Base-by-base conservation (phyloP, 306 rosid species). In the Rosa chinensis region DNA sequence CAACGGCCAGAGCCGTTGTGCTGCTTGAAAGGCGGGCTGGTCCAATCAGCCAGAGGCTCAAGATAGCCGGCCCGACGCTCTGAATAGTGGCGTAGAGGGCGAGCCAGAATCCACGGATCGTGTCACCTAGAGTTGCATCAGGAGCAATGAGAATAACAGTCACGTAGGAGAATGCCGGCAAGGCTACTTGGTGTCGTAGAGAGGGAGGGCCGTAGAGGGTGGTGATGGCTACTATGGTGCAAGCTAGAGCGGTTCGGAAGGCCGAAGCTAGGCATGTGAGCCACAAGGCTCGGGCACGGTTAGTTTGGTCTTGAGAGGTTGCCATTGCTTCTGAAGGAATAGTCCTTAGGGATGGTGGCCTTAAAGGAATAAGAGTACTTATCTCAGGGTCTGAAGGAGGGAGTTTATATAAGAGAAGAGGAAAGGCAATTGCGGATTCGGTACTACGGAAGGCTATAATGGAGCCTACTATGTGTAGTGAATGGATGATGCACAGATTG, bases 161-260 rank as follows among this genome's bases (percentile, higher is more conserved):
- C n/a, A 87, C 90, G 52, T 89, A 93, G 0, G 97, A 91, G 82
- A 91, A 90, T 28, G 98, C 92, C 0, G 93, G 94, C 72, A 91
- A 91, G 40, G 90, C 52, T 39, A 86, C 67, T 25, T 84, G 84
- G 81, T 16, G 64, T 8, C 55, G 86, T 69, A 93, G 61, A 20
- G 83, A 74, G 20, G 68, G 48, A 2, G 96, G 96, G 4, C 86
- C 89, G n/a, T 82, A 89, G 16, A 93, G 85, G 63, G 89, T 89
- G 52, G 78, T 37, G 13, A 62, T 71, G 20, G 88, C 94, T 10
- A 91, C 94, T 58, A 89, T 76, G 45, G 83, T 77, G 88, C 97
- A 89, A 0, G 96, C 94, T 12, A 86, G 49, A 11, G 90, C 81
- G 0, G 88, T 86, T 20, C 94, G 77, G 43, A 80, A 89, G 8